A percentile compares a stretch with the other conserved stretches of the same genome.
phyloP scores from a whole-genome alignment of 2,329 filamentous ascomycete genomes.

The Dothideomycetes sp. region DNA sequence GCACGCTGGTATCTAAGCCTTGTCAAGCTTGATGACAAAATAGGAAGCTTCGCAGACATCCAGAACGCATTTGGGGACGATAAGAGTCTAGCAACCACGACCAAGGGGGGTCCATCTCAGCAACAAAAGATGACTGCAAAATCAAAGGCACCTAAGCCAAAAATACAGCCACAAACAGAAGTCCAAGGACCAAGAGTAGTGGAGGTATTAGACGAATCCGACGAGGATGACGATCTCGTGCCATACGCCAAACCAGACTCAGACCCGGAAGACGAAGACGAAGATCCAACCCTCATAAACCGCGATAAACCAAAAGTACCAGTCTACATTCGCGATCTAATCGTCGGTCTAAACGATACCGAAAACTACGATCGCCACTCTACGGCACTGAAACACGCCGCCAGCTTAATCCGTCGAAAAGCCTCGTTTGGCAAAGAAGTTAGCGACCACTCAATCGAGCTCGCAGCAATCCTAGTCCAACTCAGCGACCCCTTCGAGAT shows the following conservation, averaged over 20 bases:
- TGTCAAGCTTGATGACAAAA: conserved; percentile 50
- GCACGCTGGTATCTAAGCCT: conserved; percentile 66
- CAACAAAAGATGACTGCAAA: not conserved
- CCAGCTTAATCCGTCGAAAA: conserved; percentile 77
- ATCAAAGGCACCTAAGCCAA: conserved; percentile 1
- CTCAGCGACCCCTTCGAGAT: conserved; percentile 80
- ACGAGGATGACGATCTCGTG: conserved; percentile 55
- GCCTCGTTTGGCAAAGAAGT: conserved; percentile 82
- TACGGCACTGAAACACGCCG: conserved; percentile 67
- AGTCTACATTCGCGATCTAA: conserved; percentile 82
- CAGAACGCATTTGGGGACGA: not conserved
- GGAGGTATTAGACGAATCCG: conserved; percentile 26
- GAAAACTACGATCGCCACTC: conserved; percentile 80
- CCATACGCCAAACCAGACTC: conserved; percentile 80
- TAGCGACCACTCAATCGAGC: conserved; percentile 69
- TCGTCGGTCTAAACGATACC: conserved; percentile 66
- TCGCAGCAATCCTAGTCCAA: conserved; percentile 67
- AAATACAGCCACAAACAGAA: conserved; percentile 20
- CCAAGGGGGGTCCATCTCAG: not conserved
- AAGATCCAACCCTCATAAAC: conserved; percentile 79
- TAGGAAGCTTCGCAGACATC: conserved; percentile 51
- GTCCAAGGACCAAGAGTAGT: conserved; percentile 25
- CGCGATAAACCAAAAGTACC: conserved; percentile 75
- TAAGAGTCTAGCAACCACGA: not conserved
- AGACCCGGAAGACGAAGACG: conserved; percentile 83